Base-by-base conservation (phyloP, 768 basidiomycete species). In the Pluteus cervinus region DNA sequence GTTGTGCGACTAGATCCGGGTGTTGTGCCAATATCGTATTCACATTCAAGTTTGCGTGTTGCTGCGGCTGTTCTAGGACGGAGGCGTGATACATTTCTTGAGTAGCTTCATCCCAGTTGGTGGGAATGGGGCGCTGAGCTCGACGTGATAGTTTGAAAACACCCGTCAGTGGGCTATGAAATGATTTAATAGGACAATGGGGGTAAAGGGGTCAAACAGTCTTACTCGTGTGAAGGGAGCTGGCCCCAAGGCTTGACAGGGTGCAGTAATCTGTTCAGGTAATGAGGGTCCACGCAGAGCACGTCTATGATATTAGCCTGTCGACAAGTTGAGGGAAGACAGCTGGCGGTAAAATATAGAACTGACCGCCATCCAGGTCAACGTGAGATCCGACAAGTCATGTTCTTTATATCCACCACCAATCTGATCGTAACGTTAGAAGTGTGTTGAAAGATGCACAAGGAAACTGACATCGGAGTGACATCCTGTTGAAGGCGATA, bases 371-470 rank as follows among this genome's bases (percentile, higher is more conserved):
- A 82, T 80, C 80, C 79, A 81, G 29, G 58, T 56, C 34, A 86
- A 58, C 10, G 76, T 69, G 17, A 85, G 29, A 49, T 84, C 80
- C 0, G 83, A 68, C 20, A 86, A 54, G 47, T 86, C 84, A 52
- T 83, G 83, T 29, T 74, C 63, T 20, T 65, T 51, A 55, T 75
- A 86, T 25, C 84, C 83, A 18, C 84, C 84, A 11, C 82, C 82
- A 31, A 81, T 70, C 83, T 85, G 43, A 34, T 7, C 25, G 18
- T 17, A 41, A 12, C 1, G 10, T 20, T 36, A 14, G 11, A n/a
- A 12, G 24, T 16, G 36, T 7, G 15, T 12, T 17, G 6, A 39
- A 31, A 20, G n/a, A 25, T 34, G 39, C 42, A 23, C 43, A 25
- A 36, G 29, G 10, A 16, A 14, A 53, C 57, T 45, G 45, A 71